phyloP scores from a whole-genome alignment of 1,139 yeast genomes.

The Yamadazyma diospyri region DNA sequence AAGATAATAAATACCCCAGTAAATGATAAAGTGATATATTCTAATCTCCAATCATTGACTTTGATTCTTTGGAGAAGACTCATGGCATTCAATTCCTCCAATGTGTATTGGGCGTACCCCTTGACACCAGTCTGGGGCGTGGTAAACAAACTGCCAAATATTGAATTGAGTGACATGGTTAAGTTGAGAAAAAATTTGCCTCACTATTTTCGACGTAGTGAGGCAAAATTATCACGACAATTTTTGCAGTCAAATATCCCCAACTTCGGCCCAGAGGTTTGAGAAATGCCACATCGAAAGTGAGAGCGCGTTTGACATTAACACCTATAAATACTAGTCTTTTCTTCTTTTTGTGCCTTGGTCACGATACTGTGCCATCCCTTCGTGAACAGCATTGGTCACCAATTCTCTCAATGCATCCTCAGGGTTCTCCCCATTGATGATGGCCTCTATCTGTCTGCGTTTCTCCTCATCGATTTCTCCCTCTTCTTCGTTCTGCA shows the following conservation, averaged over 20 bases:
- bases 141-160: slow-evolving; percentile 1
- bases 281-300: no score
- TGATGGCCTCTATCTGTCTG: slow-evolving; percentile 61
- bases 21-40: slow-evolving; percentile 51
- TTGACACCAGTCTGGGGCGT: slow-evolving; percentile 7
- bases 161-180: background rate
- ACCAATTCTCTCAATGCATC: slow-evolving; percentile 71
- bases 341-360: slow-evolving; percentile 22
- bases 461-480: slow-evolving; percentile 50
- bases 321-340: background rate
- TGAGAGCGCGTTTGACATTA: no score
- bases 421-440: slow-evolving; percentile 75
- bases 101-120: slow-evolving; percentile 35
- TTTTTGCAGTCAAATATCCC: background rate
- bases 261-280: no score
- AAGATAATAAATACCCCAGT: slow-evolving; percentile 43
- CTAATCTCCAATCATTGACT: slow-evolving; percentile 73
- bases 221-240: background rate
- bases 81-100: slow-evolving; percentile 51
- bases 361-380: slow-evolving; percentile 28
- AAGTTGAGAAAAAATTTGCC: slow-evolving; percentile 1
- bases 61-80: slow-evolving; percentile 47
- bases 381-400: slow-evolving; percentile 58
- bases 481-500: slow-evolving; percentile 42
- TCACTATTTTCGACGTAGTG: slow-evolving; percentile 5